Evolutionary conservation across 306 rosid genomes (phyloP), one percentile per base, ranked within the genome.

Genomic region (Gillenia trifoliata): DNA sequence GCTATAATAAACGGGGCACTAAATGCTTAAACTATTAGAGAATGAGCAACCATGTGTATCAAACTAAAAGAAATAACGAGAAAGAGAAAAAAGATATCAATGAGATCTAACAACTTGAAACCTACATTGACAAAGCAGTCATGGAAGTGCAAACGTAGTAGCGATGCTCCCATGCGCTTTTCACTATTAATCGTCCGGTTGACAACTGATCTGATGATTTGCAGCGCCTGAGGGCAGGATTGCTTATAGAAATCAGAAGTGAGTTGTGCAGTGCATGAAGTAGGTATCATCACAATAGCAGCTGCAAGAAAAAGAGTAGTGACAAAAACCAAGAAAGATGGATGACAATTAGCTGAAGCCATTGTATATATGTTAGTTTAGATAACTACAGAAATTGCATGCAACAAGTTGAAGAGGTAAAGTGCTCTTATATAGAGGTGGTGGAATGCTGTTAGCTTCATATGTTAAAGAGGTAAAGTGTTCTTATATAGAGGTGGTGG

Each of bases 151-250:
- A 78, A 72, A 15, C 82, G 83, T 2, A 79, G 78, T 16, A 79
- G 75, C 8, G 86, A 82, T 22, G 80, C 83, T 6, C 86, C 83
- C 80, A 82, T 82, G 66, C 86, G 86, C 4, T 61, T 31, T 47
- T 82, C 86, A 3, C 8, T 8, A 4, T 61, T 11, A 3, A 77
- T 55, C 0, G 78, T 80, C 1, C 11, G 16, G 1, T 4, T 4
- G 25, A 83, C 68, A 13, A 47, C 79, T 1, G 50, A 63, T 64
- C 63, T 54, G 17, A 83, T 82, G 7, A 28, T 73, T 25, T 6
- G 12, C 20, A 79, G 64, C 22, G 81, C 83, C 17, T 50, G 34
- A 17, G 79, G 84, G 41, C 86, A 83, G 1, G 50, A 31, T 8
- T 26, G 12, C n/a, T n/a, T 2, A 72, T 79, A 79, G 36, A 50